Conservation (phyloP, 768 basidiomycete species). For the Amanita fuliginea region DNA sequence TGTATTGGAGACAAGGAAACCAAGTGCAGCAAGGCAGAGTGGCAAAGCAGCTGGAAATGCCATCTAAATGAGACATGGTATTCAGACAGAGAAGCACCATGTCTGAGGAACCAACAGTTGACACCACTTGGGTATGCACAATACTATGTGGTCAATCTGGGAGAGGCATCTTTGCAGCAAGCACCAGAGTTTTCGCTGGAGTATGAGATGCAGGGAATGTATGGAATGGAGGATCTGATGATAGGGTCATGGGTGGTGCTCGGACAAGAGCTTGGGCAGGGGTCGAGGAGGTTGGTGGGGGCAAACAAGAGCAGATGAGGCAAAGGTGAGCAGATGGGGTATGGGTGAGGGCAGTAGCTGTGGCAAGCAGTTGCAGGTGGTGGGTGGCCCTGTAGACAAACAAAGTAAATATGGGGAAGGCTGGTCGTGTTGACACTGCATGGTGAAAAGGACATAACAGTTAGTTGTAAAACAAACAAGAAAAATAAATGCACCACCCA, state of each 20-base stretch:
- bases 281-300: slow-evolving; percentile 39
- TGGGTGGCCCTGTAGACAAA: too few species aligned
- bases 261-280: slow-evolving; percentile 47
- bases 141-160: slow-evolving; percentile 59
- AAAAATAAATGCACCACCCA: too few species aligned
- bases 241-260: slow-evolving; percentile 63
- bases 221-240: slow-evolving; percentile 67
- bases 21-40: slow-evolving; percentile 37
- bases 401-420: too few species aligned
- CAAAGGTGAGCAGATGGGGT: too few species aligned
- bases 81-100: slow-evolving; percentile 56
- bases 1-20: slow-evolving; percentile 30
- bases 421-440: too few species aligned
- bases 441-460: too few species aligned
- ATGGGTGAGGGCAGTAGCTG: too few species aligned
- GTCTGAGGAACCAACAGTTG: slow-evolving; percentile 57
- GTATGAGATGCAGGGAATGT: slow-evolving; percentile 59
- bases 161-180: slow-evolving; percentile 30
- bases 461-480: too few species aligned
- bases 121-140: slow-evolving; percentile 80
- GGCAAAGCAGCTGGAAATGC: slow-evolving; percentile 55
- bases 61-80: slow-evolving; percentile 47
- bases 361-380: too few species aligned
- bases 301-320: too few species aligned
- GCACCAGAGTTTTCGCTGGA: slow-evolving; percentile 64